phyloP scores from a whole-genome alignment of 108 stramenopile genomes.

The Cyclotella cryptica region DNA sequence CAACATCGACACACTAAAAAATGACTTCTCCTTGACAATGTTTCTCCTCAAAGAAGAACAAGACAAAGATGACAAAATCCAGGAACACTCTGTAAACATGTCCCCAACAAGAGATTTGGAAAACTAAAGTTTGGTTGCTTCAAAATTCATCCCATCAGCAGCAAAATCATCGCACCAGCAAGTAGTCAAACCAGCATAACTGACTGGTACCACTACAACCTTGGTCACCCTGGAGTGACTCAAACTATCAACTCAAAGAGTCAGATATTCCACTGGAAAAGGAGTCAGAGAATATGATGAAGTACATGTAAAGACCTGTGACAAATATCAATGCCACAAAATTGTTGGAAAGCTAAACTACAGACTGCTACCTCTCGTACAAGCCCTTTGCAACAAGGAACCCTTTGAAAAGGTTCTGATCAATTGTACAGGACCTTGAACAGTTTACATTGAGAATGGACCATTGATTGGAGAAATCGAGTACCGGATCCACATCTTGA shows the following conservation, averaged over 20 bases:
- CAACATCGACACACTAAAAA: conserved; percentile 2
- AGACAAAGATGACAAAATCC: too few relatives aligned
- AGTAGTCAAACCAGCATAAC: too few relatives aligned
- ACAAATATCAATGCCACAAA: not conserved
- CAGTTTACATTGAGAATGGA: not conserved
- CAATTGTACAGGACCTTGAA: conserved; percentile 23
- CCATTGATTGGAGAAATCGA: too few relatives aligned
- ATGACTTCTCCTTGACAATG: not conserved
- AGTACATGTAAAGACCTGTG: too few relatives aligned
- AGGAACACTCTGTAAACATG: too few relatives aligned
- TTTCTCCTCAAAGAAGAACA: too few relatives aligned
- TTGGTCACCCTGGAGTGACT: too few relatives aligned
- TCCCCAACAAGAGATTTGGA: not conserved
- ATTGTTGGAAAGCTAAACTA: conserved; percentile 16
- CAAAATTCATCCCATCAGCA: not conserved
- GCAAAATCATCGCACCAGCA: too few relatives aligned
- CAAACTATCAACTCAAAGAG: too few relatives aligned
- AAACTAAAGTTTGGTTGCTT: not conserved
- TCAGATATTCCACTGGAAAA: too few relatives aligned
- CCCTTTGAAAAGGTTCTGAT: conserved; percentile 17
- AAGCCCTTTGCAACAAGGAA: conserved; percentile 8
- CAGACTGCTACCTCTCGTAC: conserved; percentile 1
- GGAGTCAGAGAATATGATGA: too few relatives aligned
- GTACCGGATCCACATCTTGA: not conserved
- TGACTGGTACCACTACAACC: too few relatives aligned